phyloP scores from a whole-genome alignment of 2,329 filamentous ascomycete genomes.

The Tolypocladium tundrense region DNA sequence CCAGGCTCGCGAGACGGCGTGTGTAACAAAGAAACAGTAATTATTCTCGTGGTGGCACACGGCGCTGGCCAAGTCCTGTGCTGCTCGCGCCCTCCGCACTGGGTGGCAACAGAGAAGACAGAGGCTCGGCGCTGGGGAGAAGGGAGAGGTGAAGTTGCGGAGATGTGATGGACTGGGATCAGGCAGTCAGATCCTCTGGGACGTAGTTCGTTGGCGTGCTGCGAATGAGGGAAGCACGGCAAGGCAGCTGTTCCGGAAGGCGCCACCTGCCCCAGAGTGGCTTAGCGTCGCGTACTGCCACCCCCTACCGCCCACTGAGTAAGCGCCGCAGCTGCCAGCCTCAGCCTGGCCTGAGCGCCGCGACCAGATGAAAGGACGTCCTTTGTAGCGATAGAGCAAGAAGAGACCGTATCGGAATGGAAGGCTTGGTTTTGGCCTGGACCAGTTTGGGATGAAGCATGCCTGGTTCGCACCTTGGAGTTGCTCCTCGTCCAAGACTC shows the following conservation, averaged over 20 bases:
- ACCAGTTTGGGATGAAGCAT: background rate
- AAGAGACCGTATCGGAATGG: background rate
- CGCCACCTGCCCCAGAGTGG: conserved; percentile 1
- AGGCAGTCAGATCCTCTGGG: background rate
- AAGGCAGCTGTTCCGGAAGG: background rate
- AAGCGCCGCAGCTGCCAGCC: background rate
- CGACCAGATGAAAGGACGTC: too few species aligned
- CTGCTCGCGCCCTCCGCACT: background rate
- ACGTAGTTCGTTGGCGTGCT: background rate
- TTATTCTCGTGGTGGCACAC: background rate
- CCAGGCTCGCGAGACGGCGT: background rate
- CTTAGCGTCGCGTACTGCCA: conserved; percentile 1
- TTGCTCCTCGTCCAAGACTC: conserved; percentile 1
- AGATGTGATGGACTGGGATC: background rate
- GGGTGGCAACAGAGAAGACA: background rate
- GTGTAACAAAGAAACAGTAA: background rate
- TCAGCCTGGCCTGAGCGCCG: too few species aligned
- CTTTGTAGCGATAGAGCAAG: background rate
- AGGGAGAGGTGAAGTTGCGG: background rate
- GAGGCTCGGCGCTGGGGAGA: background rate
- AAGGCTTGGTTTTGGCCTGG: background rate
- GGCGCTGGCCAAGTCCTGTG: background rate
- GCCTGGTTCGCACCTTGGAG: background rate
- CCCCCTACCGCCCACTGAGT: background rate
- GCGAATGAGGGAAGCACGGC: background rate